Evolutionary conservation across 805 yeast genomes (phyloP), one percentile per base, ranked within the genome.

Genomic region (Metschnikowia picachoensis): DNA sequence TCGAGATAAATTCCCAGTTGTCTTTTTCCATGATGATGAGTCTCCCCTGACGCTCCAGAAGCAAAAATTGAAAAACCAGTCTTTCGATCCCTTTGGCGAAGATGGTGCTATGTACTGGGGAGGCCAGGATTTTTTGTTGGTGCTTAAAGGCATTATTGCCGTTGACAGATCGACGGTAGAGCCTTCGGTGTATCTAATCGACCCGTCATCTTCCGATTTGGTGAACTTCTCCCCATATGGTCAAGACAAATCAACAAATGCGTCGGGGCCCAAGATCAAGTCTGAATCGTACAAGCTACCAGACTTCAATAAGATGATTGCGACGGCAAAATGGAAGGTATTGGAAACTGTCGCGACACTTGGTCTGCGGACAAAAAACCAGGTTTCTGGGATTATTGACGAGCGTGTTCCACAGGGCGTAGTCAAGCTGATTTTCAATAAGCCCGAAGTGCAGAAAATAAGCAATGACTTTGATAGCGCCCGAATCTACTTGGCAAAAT

Each of bases 391-490:
- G 34, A 79, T 83, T 10, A 81, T 87, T 1, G 83, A 78, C 43
- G 79, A 76, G 30, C 80, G 78, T 27, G 78, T 82, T 2, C 94
- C 95, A 0, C 69, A 73, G 2, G 72, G 77, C 2, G 71, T 85
- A 20, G 78, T 77, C 55, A 77, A 77, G 43, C 64, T 86, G 50
- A 70, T 92, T 36, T 29, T 47, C 35, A 76, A 72, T 46, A 82
- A 83, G 52, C 94, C 96, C 0, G 95, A 88, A 57, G 95, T 92
- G 11, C 77, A 76, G 56, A 79, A 76, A 46, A 79, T 92, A 25
- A 87, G 94, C 48, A 87, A 88, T 52, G 98, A 92, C 51, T 94
- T 91, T 61, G 98, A 91, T 60, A 82, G 92, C 42, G 98, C 98
- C 0, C 78, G 91, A 44, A 85, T 90, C 4, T 92, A 89, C 62